Conservation (phyloP, 1,284 basidiomycete genomes). For the Gymnopus androsaceus region DNA sequence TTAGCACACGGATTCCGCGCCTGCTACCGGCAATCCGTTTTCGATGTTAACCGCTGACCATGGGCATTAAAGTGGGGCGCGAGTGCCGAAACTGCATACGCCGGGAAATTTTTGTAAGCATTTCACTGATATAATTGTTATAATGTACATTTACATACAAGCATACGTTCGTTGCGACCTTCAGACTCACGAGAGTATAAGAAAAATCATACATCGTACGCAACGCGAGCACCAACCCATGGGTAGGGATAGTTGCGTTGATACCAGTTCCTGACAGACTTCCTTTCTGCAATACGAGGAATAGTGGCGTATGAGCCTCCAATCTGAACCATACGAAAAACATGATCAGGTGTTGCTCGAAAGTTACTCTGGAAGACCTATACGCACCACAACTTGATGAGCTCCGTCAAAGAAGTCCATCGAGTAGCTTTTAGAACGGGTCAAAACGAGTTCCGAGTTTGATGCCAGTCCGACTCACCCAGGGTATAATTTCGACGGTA, state of each 20-base stretch:
- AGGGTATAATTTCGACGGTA: constrained; percentile 78
- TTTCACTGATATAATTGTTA: too few relatives aligned
- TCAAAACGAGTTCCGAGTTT: too few relatives aligned
- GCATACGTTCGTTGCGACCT: too few relatives aligned
- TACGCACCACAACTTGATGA: constrained; percentile 81
- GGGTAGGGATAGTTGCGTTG: constrained; percentile 50
- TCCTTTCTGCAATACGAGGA: constrained; percentile 77
- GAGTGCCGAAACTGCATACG: too few relatives aligned
- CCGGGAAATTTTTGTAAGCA: too few relatives aligned
- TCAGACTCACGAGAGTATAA: too few relatives aligned
- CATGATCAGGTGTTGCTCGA: constrained; percentile 7
- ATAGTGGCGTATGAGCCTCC: constrained; percentile 91
- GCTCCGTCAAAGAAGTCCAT: constrained; percentile 88
- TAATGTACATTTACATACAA: too few relatives aligned
- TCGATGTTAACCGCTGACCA: too few relatives aligned
- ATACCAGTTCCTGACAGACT: constrained; percentile 84
- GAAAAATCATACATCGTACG: constrained; percentile 55
- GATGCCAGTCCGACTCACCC: constrained; percentile 48
- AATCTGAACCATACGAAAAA: constrained; percentile 49
- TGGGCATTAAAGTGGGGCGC: too few relatives aligned
- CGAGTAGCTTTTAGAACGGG: constrained; percentile 58
- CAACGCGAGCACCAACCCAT: constrained; percentile 48
- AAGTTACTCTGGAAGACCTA: not conserved
- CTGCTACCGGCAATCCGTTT: too few relatives aligned
- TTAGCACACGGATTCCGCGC: too few relatives aligned